Percentiles rank a stretch among this genome's conserved stretches.
Conservation (phyloP, 805 yeast species). For the Wickerhamiella lipophila region DNA sequence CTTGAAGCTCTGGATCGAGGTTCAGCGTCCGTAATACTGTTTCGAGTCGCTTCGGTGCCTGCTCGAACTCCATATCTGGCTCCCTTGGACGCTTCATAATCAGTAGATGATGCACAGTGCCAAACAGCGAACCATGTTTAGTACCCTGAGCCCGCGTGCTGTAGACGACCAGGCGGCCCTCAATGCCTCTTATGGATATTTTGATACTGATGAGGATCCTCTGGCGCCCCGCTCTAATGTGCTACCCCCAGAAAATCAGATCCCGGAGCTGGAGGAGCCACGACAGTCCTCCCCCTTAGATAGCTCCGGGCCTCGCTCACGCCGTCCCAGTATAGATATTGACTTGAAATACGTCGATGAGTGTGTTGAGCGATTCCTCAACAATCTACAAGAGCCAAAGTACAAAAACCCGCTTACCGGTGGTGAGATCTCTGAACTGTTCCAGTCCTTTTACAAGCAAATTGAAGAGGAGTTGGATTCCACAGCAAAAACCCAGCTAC, state of each 20-base stretch:
- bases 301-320: not conserved
- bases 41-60: conserved; percentile 9
- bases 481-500: conserved; percentile 16
- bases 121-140: conserved; percentile 1
- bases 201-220: conserved; percentile 3
- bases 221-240: not conserved
- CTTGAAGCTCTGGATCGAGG: not conserved
- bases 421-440: conserved; percentile 30
- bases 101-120: conserved; percentile 5
- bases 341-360: conserved; percentile 3
- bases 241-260: not conserved
- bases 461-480: conserved; percentile 23
- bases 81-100: conserved; percentile 7
- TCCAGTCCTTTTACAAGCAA: conserved; percentile 31
- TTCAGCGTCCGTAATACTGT: not conserved
- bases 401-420: conserved; percentile 29
- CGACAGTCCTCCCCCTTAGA: not conserved
- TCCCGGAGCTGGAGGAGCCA: not conserved
- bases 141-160: not conserved
- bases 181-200: conserved; percentile 4
- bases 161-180: not conserved
- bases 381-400: conserved; percentile 29
- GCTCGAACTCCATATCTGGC: conserved; percentile 2
- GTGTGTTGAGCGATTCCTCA: conserved; percentile 19
- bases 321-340: not conserved